Percentiles rank a stretch among this genome's conserved stretches.
Conservation (phyloP, 2,329 filamentous ascomycete genomes). For the Fusarium cyanostomum region DNA sequence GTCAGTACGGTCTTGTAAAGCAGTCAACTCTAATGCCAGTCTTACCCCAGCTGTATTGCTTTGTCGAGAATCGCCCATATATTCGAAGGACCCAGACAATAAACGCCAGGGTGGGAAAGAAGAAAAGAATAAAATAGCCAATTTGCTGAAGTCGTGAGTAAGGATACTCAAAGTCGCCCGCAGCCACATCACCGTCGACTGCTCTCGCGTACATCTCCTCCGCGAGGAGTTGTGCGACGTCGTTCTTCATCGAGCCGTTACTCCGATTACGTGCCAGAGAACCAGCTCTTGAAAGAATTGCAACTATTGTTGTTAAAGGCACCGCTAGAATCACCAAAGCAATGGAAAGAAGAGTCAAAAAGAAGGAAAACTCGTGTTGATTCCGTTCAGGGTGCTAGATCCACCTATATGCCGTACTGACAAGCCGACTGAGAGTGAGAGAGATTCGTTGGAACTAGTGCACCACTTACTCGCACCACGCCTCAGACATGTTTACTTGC, state of each 20-base stretch:
- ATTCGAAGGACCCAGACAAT: slow-evolving; percentile 20
- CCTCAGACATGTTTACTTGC: slow-evolving; percentile 1
- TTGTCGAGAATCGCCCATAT: slow-evolving; percentile 23
- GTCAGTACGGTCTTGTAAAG: background rate
- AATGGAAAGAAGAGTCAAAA: background rate
- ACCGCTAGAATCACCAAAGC: background rate
- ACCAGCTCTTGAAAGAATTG: slow-evolving; percentile 4
- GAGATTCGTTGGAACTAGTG: background rate
- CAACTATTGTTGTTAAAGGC: background rate
- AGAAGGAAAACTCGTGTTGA: background rate
- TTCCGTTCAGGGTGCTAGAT: slow-evolving; percentile 6
- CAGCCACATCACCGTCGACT: background rate
- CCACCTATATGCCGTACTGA: slow-evolving; percentile 1
- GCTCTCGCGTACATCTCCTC: slow-evolving; percentile 14
- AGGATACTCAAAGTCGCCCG: slow-evolving; percentile 13
- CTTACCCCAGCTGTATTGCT: slow-evolving; percentile 30
- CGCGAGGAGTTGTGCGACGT: slow-evolving; percentile 7
- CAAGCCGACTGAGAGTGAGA: background rate
- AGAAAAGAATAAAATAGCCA: slow-evolving; percentile 31
- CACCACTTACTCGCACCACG: background rate
- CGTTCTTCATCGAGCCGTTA: slow-evolving; percentile 15
- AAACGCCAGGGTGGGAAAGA: slow-evolving; percentile 26
- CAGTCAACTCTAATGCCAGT: background rate
- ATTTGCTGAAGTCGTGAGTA: slow-evolving; percentile 28
- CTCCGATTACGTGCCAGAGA: background rate